Evolutionary conservation across 495 filamentous ascomycete genomes (phyloP), one percentile per base, ranked within the genome.

Genomic region (Cetradonia linearis): DNA sequence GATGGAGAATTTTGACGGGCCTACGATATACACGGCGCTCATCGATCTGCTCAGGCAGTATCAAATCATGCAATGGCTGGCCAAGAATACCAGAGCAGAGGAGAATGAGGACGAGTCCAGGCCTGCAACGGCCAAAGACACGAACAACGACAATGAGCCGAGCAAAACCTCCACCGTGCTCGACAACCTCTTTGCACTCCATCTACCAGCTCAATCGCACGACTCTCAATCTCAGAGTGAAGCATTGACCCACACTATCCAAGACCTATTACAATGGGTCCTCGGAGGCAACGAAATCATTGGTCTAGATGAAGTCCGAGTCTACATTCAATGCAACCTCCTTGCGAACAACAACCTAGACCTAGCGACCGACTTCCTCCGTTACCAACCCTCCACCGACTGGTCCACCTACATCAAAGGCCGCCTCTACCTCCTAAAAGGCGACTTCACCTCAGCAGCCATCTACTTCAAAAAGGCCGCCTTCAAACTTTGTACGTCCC

Each of bases 401-500:
- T 97, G 93, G 82, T 82, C 88, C 6, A 85, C 81, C 1, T 99
- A 99, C 70, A 76, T 96, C 16, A 88, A 89, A 70, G 92, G 87
- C 14, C 86, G 94, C 37, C 77, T 93, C 48, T 80, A 84, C 67
- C 77, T 96, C 20, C 81, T 84, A 16, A 82, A 82, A 66, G 82
- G 82, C 25, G 86, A 93, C 65, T 81, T 81, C 66, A 79, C 81
- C 40, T 78, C 80, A 58, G 93, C 94, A 49, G 79, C 88, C 20
- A 73, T 81, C 23, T 82, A 84, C 63, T 96, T 99, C 72, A 83
- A 83, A 56, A 91, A 86, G 64, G 88, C 89, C 59, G 86, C 89
- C 5, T 87, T 86, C 68, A 85, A 85, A 42, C 80, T 97, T 62
- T 83, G 90, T 89, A 81, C 73, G 84, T 81, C 56, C 49, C 47